Base-by-base conservation (phyloP, 768 basidiomycete genomes). In the Russula sp. region DNA sequence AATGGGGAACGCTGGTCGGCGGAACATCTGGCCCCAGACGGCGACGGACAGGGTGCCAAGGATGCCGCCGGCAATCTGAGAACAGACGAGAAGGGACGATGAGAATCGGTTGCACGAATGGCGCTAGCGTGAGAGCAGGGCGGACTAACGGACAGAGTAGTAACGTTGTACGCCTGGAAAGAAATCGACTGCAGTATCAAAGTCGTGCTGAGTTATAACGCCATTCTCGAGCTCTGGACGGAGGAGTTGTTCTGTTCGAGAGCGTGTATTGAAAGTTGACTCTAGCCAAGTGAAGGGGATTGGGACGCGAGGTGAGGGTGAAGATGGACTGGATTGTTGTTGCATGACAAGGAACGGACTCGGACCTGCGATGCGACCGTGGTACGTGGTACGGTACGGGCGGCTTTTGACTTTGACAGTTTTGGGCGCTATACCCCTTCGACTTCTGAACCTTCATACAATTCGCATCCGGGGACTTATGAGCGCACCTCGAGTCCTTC, bases 161-260 rank as follows among this genome's bases (percentile, higher is more conserved):
- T 80, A 76, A 37, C 77, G 71, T 75, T 80, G 67, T 75, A 70
- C 68, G 44, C 78, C 79, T 42, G 85, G 80, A 32, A 85, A 72
- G 75, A 87, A 88, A 32, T 70, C 70, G 61, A 77, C 70, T 4
- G 85, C 81, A 11, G 79, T 71, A 0, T 86, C 77, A 70, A 81
- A 87, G 76, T 89, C 87, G 58, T 77, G 79, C 20, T 68, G 69
- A 5, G 79, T 76, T 61, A 85, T 73, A 66, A 76, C 75, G 16
- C 82, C 83, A n/a, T 74, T 69, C 39, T 84, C 80, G 54, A 78
- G 77, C 66, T 85, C 79, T 54, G 83, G 83, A 5, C 75, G 71
- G 27, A 85, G 77, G 47, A 84, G 79, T n/a, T 74, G 58, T 63
- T 84, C 79, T 55, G 78, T 73, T 14, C 67, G 67, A 14, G 73